A percentile compares a stretch with the other conserved stretches of the same genome.
Evolutionary conservation across 345 rosid species (phyloP).

Genomic region (Salix dunnii): DNA sequence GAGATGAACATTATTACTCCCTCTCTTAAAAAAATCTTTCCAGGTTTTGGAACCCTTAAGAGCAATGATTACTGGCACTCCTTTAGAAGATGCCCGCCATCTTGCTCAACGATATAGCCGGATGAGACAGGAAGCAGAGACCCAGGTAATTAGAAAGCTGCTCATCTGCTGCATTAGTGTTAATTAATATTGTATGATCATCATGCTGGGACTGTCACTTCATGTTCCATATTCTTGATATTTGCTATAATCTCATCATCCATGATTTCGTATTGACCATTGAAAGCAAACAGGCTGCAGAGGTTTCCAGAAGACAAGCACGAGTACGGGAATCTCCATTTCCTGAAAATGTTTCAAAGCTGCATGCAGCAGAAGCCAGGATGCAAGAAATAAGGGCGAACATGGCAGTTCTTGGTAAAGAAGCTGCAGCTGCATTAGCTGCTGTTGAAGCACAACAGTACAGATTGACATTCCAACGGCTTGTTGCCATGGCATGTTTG

Average conservation of each 20-base stretch:
- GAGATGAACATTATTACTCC: too few species aligned
- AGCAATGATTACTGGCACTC: constrained; percentile 73
- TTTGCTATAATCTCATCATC: constrained; percentile 26
- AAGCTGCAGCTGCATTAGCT: constrained; percentile 93
- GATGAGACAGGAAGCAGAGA: constrained; percentile 98
- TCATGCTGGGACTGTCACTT: constrained; percentile 1
- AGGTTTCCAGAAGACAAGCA: constrained; percentile 71
- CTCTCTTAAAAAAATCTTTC: background rate
- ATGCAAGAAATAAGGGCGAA: constrained; percentile 84
- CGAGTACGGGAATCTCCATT: constrained; percentile 76
- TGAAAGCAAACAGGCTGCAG: constrained; percentile 62
- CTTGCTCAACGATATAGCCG: constrained; percentile 97
- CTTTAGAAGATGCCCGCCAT: constrained; percentile 93
- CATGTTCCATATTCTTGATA: constrained; percentile 2
- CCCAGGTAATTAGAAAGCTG: constrained; percentile 50
- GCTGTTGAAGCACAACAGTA: constrained; percentile 96
- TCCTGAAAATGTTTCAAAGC: constrained; percentile 87
- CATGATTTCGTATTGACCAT: constrained; percentile 18
- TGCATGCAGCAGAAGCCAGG: constrained; percentile 78
- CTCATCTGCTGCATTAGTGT: constrained; percentile 1
- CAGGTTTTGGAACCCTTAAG: constrained; percentile 90
- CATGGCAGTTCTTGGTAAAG: constrained; percentile 96
- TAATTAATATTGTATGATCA: background rate
- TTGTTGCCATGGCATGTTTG: constrained; percentile 70
- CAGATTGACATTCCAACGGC: constrained; percentile 85